Base-by-base conservation (phyloP, 768 basidiomycete species). In the Boletus patriciae region DNA sequence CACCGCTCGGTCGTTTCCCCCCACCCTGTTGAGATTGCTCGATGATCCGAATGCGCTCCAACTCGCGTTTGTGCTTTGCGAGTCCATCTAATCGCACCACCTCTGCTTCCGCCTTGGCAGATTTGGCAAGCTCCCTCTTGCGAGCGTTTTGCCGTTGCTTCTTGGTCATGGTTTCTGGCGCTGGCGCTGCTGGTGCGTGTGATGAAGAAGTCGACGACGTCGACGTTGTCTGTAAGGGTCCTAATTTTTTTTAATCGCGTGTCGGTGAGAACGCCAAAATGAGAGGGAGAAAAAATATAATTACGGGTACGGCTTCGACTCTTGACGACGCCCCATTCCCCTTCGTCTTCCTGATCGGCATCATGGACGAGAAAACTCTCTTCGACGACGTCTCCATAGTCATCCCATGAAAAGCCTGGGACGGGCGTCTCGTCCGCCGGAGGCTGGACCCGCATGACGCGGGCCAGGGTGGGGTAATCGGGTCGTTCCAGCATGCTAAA, bases 281-380 rank as follows among this genome's bases (percentile, higher is more conserved):
- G 23, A 34, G 46, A 31, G 10, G 31, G 25, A 43, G 10, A 7
- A 21, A 50, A 47, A 56, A 49, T 31, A 51, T 46, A 76, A n/a
- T 55, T 70, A 83, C 81, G 77, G 25, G 72, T 61, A 46, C 75
- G 77, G 38, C 72, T 67, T 54, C 79, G 78, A 62, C 83, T 82
- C 72, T 77, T 81, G 62, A 93, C 89, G 42, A 90, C 82, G 23
- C 83, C 88, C 92, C 90, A 92, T 18, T 76, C 78, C 3, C 84
- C 87, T 49, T 87, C 89, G 52, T 90, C 90, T 66, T 88, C 89
- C 27, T 81, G 84, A 55, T 84, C 87, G 6, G 81, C 83, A 43
- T 84, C 85, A 47, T 79, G 79, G n/a, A 76, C 78, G 12, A 72
- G 78, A 38, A 71, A 67, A 34, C 60, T 62, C 0, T 66, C 72